A percentile compares a stretch with the other conserved stretches of the same genome.
These are phyloP conservation scores for Cardamine occulta DNA, from an alignment of 345 rosid species.

Conservation along the genomic window DNA sequence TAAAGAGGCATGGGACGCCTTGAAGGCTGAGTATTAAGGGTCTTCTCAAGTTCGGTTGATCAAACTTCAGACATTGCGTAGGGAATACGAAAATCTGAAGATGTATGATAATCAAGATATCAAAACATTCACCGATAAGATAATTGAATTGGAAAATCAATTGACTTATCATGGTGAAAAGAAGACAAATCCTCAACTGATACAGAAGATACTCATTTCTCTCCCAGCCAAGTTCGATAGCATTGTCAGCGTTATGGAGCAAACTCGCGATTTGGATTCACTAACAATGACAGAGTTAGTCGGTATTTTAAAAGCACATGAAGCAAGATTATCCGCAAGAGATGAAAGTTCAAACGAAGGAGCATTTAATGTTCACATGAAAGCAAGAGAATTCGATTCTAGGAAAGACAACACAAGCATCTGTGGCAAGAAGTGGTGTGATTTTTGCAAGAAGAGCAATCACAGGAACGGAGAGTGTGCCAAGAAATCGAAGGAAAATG, in stretches of 20 bases:
- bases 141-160: not conserved
- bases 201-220: slow-evolving; percentile 11
- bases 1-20: not conserved
- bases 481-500: not conserved
- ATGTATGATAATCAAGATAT: not conserved
- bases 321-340: not conserved
- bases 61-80: no score
- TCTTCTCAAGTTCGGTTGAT: no score
- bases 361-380: not conserved
- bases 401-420: not conserved
- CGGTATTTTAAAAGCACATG: not conserved
- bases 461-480: not conserved
- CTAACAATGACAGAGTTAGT: not conserved
- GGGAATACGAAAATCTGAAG: no score
- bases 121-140: not conserved
- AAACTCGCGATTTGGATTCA: not conserved
- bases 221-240: slow-evolving; percentile 4
- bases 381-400: not conserved
- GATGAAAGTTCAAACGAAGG: not conserved
- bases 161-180: slow-evolving; percentile 12
- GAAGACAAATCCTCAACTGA: not conserved
- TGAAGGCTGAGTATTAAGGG: not conserved
- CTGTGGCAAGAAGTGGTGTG: not conserved
- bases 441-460: not conserved
- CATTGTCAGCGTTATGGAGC: not conserved